A percentile compares a stretch with the other conserved stretches of the same genome.
Conservation (phyloP, 2,329 filamentous ascomycete species). For the Trichocomaceae sp. region DNA sequence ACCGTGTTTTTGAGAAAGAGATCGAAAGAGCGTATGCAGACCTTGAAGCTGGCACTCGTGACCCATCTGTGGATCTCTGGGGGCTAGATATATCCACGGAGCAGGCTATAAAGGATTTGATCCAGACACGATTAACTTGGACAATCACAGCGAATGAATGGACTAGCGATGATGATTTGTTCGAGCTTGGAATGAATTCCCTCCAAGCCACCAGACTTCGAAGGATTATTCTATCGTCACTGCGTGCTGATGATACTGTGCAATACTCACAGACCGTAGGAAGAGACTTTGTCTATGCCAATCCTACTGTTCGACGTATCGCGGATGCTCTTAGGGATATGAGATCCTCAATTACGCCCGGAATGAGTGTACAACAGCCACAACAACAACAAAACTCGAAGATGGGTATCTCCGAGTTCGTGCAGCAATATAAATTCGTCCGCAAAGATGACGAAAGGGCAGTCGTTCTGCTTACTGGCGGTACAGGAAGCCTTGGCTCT, state of each 20-base stretch:
- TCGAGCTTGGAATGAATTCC: constrained; percentile 3
- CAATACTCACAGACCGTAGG: not conserved
- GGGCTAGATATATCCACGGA: not conserved
- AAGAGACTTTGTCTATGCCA: constrained; percentile 4
- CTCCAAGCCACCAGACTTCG: constrained; percentile 1
- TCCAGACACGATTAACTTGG: not conserved
- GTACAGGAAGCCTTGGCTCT: not conserved
- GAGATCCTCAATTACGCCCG: not conserved
- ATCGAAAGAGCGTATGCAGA: not conserved
- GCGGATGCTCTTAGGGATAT: not conserved
- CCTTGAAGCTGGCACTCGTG: not conserved
- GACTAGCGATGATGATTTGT: constrained; percentile 1
- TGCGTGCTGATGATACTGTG: not conserved
- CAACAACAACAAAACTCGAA: not conserved
- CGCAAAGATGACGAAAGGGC: not conserved
- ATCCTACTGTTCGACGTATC: not conserved
- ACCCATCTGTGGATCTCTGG: not conserved
- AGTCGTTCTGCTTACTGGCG: not conserved
- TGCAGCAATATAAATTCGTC: not conserved
- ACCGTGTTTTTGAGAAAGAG: constrained; percentile 3
- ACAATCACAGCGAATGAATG: not conserved
- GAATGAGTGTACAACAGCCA: too few species aligned
- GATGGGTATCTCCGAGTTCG: not conserved
- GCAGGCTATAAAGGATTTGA: not conserved
- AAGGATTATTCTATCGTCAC: constrained; percentile 1